Conservation (phyloP, 805 yeast species). For the Teunomyces atbi region DNA sequence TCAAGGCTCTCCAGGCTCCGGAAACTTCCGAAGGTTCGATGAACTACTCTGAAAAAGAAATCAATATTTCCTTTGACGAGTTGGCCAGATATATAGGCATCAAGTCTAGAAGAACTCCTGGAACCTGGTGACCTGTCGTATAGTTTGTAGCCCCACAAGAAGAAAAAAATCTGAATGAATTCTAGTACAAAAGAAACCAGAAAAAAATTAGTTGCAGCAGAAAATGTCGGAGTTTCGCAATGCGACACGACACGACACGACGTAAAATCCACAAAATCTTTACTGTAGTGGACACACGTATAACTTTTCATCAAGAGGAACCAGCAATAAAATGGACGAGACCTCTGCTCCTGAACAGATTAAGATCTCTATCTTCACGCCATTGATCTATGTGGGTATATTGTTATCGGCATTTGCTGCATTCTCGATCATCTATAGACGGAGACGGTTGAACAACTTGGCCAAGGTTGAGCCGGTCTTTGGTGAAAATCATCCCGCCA, state of each 20-base stretch:
- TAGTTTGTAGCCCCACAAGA: slow-evolving; percentile 2
- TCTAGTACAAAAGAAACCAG: not conserved
- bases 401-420: slow-evolving; percentile 62
- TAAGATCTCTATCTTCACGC: slow-evolving; percentile 52
- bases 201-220: not conserved
- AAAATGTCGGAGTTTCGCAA: slow-evolving; percentile 1
- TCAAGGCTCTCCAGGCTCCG: slow-evolving; percentile 3
- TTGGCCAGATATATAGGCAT: slow-evolving; percentile 71
- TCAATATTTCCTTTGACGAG: slow-evolving; percentile 56
- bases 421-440: slow-evolving; percentile 69
- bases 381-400: slow-evolving; percentile 71
- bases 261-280: not conserved
- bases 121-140: slow-evolving; percentile 43
- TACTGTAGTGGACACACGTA: slow-evolving; percentile 1
- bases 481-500: slow-evolving; percentile 62
- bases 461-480: slow-evolving; percentile 70
- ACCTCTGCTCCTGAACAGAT: slow-evolving; percentile 24
- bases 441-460: slow-evolving; percentile 51
- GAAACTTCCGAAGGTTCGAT: not conserved
- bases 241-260: not conserved
- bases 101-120: slow-evolving; percentile 48
- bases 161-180: too few relatives aligned
- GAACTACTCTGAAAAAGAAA: slow-evolving; percentile 43
- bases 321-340: slow-evolving; percentile 12
- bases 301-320: not conserved